Percentiles rank a stretch among this genome's conserved stretches.
Evolutionary conservation across 176 grass and related monocot species (phyloP).

Genomic region (Musa acuminata): DNA sequence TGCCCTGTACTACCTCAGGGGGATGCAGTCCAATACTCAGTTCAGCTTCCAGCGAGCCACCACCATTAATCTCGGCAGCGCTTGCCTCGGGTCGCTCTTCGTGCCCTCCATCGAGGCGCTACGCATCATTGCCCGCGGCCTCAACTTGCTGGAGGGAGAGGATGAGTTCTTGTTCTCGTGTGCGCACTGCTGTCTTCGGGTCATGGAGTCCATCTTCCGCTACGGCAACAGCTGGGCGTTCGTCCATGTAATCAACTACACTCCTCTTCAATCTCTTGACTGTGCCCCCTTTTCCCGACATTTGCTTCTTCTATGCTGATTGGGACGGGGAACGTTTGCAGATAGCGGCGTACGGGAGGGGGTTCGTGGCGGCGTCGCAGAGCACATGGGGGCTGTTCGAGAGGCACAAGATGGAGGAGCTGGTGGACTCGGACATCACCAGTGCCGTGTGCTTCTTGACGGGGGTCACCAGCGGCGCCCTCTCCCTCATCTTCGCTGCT

Average conservation of each 20-base stretch:
- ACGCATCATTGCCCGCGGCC: constrained; percentile 73
- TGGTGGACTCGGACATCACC: constrained; percentile 96
- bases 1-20: constrained; percentile 94
- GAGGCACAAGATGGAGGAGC: constrained; percentile 46
- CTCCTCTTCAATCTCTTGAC: no score
- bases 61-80: constrained; percentile 80
- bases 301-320: background rate
- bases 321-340: background rate
- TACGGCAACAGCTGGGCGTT: constrained; percentile 98
- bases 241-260: constrained; percentile 50
- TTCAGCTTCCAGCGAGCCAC: constrained; percentile 97
- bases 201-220: constrained; percentile 84
- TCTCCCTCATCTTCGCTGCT: constrained; percentile 54
- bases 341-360: constrained; percentile 80
- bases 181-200: constrained; percentile 85
- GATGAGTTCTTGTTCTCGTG: constrained; percentile 99
- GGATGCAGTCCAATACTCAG: constrained; percentile 83
- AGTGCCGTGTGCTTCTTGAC: constrained; percentile 89
- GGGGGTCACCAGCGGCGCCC: constrained; percentile 75
- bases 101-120: constrained; percentile 85
- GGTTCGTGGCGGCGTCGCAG: constrained; percentile 74
- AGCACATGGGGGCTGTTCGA: constrained; percentile 91
- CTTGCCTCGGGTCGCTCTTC: constrained; percentile 85
- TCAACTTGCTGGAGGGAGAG: constrained; percentile 93
- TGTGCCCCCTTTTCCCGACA: no score